Percentiles rank a stretch among this genome's conserved stretches.
phyloP scores from a whole-genome alignment of 768 basidiomycete genomes.

The Rhodosporidiobolus odoratus region DNA sequence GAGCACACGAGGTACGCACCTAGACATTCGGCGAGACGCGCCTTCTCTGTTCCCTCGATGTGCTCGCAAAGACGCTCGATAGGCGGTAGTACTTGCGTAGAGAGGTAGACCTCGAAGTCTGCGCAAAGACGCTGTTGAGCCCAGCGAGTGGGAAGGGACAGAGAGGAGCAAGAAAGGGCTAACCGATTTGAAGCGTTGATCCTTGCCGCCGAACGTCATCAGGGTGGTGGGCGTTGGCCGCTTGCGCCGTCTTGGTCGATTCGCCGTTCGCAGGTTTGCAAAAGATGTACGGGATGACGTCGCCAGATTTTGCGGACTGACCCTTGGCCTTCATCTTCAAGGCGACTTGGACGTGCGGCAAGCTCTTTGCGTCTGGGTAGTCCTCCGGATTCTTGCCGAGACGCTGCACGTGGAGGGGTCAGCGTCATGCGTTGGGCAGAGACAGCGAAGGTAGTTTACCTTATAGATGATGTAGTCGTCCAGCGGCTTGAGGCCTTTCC shows the following conservation, averaged over 20 bases:
- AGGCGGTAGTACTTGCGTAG: constrained; percentile 86
- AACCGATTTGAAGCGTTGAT: constrained; percentile 68
- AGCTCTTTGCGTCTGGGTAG: constrained; percentile 89
- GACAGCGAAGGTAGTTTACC: constrained; percentile 49
- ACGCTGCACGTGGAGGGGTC: constrained; percentile 55
- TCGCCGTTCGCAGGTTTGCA: constrained; percentile 67
- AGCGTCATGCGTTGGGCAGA: background rate
- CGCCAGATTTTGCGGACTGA: constrained; percentile 71
- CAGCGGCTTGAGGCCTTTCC: constrained; percentile 68
- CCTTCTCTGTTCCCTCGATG: constrained; percentile 89
- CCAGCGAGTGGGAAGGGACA: background rate
- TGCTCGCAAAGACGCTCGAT: constrained; percentile 92
- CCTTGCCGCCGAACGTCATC: constrained; percentile 76
- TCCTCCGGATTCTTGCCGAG: constrained; percentile 94
- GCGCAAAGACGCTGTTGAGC: background rate
- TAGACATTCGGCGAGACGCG: constrained; percentile 88
- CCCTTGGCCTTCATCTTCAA: constrained; percentile 80
- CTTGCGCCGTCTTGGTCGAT: constrained; percentile 66
- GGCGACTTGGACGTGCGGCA: constrained; percentile 96
- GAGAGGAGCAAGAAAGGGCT: constrained; percentile 30
- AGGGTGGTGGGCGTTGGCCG: constrained; percentile 86
- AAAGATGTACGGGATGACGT: constrained; percentile 94
- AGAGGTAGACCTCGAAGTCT: constrained; percentile 90
- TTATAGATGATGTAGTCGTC: constrained; percentile 95
- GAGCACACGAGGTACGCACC: constrained; percentile 55